phyloP scores from a whole-genome alignment of 225 moss, liverwort and hornwort genomes.

The Physcomitrellopsis africana region DNA sequence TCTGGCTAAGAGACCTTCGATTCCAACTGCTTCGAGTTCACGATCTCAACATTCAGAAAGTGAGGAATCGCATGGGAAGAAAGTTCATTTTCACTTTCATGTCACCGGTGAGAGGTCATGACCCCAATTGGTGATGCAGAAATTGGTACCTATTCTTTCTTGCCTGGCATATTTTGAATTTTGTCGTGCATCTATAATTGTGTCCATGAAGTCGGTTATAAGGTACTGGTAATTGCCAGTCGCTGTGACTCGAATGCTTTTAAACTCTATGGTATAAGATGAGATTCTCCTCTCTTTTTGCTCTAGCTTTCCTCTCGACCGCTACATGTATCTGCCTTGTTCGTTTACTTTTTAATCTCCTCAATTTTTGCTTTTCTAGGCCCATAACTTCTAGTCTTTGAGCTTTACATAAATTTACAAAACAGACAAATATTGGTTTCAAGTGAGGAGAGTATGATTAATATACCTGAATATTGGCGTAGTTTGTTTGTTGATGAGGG shows the following conservation, averaged over 20 bases:
- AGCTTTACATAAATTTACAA: conserved; percentile 9
- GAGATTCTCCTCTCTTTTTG: not conserved
- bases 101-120: conserved; percentile 80
- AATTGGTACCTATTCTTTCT: conserved; percentile 39
- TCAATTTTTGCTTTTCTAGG: not conserved
- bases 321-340: not conserved
- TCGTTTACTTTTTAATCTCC: not conserved
- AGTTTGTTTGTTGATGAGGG: not conserved
- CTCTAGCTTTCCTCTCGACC: not conserved
- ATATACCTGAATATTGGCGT: not conserved
- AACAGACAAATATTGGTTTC: not conserved
- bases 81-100: conserved; percentile 74
- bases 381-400: not conserved
- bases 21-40: conserved; percentile 43
- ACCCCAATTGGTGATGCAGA: conserved; percentile 38
- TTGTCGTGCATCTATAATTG: not conserved
- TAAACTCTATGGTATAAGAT: not conserved
- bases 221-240: not conserved
- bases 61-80: conserved; percentile 77
- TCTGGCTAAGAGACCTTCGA: conserved; percentile 46
- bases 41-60: conserved; percentile 40
- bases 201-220: not conserved
- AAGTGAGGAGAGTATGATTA: not conserved
- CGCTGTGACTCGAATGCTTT: not conserved
- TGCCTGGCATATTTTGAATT: not conserved